Evolutionary conservation across 75 land plant species (phyloP), one percentile per base, ranked within the genome.

Genomic region (Chamaecyparis obtusa): DNA sequence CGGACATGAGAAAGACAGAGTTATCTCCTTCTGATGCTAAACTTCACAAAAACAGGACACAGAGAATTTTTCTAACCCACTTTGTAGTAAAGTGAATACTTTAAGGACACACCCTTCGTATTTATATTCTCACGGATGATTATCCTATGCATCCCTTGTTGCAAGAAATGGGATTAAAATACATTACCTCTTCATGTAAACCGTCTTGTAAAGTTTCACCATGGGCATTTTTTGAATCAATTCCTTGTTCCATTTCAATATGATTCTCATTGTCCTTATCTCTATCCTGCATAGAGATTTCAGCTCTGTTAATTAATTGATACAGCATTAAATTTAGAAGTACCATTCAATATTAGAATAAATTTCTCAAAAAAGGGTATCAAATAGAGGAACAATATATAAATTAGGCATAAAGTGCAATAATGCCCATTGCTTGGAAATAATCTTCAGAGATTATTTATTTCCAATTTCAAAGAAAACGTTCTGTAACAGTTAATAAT

Each of bases 121-220:
- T 49, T 49, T 49, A 49, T 49, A 49, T 49, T 49, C 7, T 7
- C 11, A 49, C 11, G 11, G 55, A 51, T 51, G 55, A 51, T 14
- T 41, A 78, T 78, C 81, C 19, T 41, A 78, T 8, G 7, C 81
- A 44, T 44, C 15, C 54, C 51, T 43, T 81, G 11, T 81, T 24
- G n/a, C 21, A 46, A 43, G 48, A 81, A 10, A 44, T 0, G 11
- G 83, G 49, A 46, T 81, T 81, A 81, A 11, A 46, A 81, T 46
- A 46, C n/a, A n/a, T 81, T 81, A 81, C 83, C 83, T 81, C 48
- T 81, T 81, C 51, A 30, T 44, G 51, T 81, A n/a, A 44, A 32
- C n/a, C 46, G 16, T 81, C 49, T n/a, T 81, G 44, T 10, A 46
- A 81, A 81, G 83, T 81, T 81, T 81, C 83, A 44, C 13, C 83